Base-by-base conservation (phyloP, 1,284 basidiomycete genomes). In the Pseudozyma hubeiensis region DNA sequence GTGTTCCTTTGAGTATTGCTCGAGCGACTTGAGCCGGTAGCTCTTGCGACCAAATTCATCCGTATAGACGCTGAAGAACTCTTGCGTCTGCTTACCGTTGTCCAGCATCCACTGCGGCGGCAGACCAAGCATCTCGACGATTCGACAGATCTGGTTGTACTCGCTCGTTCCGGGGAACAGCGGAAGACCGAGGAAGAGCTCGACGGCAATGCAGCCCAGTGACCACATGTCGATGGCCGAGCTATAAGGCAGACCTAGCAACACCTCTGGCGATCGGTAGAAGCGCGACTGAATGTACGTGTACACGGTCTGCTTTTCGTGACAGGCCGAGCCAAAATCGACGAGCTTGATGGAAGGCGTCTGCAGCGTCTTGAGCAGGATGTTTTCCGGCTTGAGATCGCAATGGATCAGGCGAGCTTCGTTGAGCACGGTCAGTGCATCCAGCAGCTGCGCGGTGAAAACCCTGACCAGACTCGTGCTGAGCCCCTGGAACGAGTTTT, bases 261-360 rank as follows among this genome's bases (percentile, higher is more conserved):
- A 88, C 30, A 99, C 97, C 86, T 99, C 97, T 5, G 96, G 97
- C 5, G 93, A 97, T 43, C 97, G 92, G 85, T 99, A 99, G 87
- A 99, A 99, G 51, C 96, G 90, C 9, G 95, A 97, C 84, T 99
- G 96, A 84, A 99, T 99, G 86, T 99, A 99, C 2, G 97, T 99
- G 85, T 99, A 99, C 47, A 99, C 95, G 6, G 96, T 99, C 86
- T 98, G 94, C 79, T 93, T 91, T 86, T 98, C 97, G 85, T 98
- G 94, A 84, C 97, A 99, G 17, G 96, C 94, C 17, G 95, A 98
- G 51, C 96, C 97, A 86, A 98, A 99, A 87, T 99, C 96, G 84
- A 99, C 98, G 62, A 99, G 92, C 86, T 99, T 99, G 88, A 99
- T 98, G 85, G 94, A 92, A 2, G 97, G 97, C 33, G 95, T 95